These are phyloP conservation scores for Camellia granthamiana DNA, from an alignment of 148 eudicot genomes.

Conservation along the genomic window DNA sequence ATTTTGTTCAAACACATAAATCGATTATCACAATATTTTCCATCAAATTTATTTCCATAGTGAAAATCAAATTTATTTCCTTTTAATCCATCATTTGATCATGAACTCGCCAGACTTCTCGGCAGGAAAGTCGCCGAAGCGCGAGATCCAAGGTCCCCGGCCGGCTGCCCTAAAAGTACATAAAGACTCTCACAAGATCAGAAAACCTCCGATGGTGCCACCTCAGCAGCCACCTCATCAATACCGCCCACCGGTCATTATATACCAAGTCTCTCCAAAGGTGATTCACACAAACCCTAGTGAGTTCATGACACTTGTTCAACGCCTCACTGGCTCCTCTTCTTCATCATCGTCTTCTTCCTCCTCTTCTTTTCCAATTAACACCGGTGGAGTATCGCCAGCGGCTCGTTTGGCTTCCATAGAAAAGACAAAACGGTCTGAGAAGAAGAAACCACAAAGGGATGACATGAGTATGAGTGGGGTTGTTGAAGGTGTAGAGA, in stretches of 20 bases:
- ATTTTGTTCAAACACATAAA: too few relatives aligned
- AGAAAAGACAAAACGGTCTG: slow-evolving; percentile 49
- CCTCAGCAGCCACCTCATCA: slow-evolving; percentile 30
- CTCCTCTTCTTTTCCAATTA: slow-evolving; percentile 3
- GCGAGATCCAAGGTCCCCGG: slow-evolving; percentile 78
- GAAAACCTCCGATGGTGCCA: slow-evolving; percentile 66
- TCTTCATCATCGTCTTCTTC: slow-evolving; percentile 23
- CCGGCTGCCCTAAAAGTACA: slow-evolving; percentile 71
- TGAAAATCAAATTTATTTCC: not conserved
- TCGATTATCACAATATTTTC: not conserved
- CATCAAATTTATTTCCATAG: not conserved
- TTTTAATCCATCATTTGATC: not conserved
- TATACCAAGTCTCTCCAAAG: slow-evolving; percentile 85
- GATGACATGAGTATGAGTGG: slow-evolving; percentile 1
- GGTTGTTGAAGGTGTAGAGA: slow-evolving; percentile 24
- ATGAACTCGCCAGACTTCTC: slow-evolving; percentile 29
- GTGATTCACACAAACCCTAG: slow-evolving; percentile 78
- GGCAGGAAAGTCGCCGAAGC: slow-evolving; percentile 42
- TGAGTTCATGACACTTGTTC: slow-evolving; percentile 84
- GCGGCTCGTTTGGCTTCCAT: slow-evolving; percentile 64
- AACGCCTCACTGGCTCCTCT: slow-evolving; percentile 66
- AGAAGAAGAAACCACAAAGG: slow-evolving; percentile 23
- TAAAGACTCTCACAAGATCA: slow-evolving; percentile 78
- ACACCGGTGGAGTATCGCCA: slow-evolving; percentile 44
- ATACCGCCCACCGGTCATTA: slow-evolving; percentile 66